phyloP scores from a whole-genome alignment of 129 eudicot genomes.

The Flaveria linearis region DNA sequence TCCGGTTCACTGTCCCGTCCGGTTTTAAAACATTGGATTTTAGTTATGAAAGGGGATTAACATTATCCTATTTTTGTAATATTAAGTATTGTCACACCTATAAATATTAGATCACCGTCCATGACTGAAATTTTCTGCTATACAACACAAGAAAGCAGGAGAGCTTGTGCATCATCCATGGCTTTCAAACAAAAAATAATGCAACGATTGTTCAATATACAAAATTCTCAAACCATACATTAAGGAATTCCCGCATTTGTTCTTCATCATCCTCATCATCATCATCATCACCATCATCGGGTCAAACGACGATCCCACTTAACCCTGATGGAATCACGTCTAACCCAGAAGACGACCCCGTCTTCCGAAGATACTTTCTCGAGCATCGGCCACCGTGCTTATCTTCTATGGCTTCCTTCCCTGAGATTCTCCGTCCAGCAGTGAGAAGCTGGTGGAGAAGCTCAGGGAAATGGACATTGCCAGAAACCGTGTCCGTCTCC shows the following conservation, averaged over 20 bases:
- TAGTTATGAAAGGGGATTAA: neutral
- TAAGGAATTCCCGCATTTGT: constrained; percentile 50
- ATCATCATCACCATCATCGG: neutral
- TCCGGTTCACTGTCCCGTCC: no score
- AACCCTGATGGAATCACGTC: constrained; percentile 30
- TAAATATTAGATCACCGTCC: constrained; percentile 12
- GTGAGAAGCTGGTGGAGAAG: constrained; percentile 52
- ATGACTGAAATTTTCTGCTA: neutral
- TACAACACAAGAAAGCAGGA: neutral
- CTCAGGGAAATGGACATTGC: constrained; percentile 58
- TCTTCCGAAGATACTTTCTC: constrained; percentile 39
- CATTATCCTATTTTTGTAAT: constrained; percentile 1
- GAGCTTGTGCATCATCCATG: constrained; percentile 44
- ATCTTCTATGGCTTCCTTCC: constrained; percentile 29
- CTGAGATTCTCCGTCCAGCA: constrained; percentile 34
- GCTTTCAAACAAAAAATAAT: constrained; percentile 66
- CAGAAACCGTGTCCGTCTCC: constrained; percentile 47
- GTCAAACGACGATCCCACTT: constrained; percentile 33
- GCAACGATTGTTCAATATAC: constrained; percentile 43
- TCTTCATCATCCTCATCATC: constrained; percentile 32
- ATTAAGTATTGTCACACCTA: constrained; percentile 28
- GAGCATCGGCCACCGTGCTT: constrained; percentile 42
- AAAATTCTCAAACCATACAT: constrained; percentile 44
- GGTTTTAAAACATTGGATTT: no score
- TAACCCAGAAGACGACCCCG: constrained; percentile 50